These are phyloP conservation scores for Porpolomopsis calyptriformis DNA, from an alignment of 768 basidiomycete species.

Conservation along the genomic window DNA sequence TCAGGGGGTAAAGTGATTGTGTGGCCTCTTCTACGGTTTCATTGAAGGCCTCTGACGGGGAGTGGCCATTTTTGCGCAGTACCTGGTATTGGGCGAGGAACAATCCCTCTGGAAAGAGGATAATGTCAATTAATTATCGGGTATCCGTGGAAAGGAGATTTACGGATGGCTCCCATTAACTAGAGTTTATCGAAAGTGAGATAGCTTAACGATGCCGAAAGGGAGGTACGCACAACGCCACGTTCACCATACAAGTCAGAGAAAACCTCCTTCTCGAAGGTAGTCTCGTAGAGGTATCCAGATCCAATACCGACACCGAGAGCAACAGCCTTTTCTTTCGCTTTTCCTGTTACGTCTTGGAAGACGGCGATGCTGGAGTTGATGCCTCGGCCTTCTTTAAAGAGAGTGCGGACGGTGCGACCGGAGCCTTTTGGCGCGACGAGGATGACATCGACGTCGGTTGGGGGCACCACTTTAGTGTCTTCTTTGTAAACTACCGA, in stretches of 20 bases:
- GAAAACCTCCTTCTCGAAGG: conserved; percentile 99
- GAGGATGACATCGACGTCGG: conserved; percentile 96
- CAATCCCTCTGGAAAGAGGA: conserved; percentile 62
- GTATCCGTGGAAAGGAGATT: conserved; percentile 18
- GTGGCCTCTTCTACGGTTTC: conserved; percentile 99
- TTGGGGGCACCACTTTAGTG: conserved; percentile 85
- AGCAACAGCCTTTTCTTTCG: conserved; percentile 93
- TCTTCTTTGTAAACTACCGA: conserved; percentile 97
- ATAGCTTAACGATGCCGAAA: not conserved
- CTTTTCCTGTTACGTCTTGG: conserved; percentile 97
- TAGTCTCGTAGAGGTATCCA: conserved; percentile 98
- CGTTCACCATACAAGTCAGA: conserved; percentile 99
- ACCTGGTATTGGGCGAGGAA: conserved; percentile 99
- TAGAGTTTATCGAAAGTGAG: conserved; percentile 20
- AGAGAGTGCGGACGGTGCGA: conserved; percentile 96
- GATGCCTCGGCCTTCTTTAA: conserved; percentile 99
- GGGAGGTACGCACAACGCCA: conserved; percentile 71
- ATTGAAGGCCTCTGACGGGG: conserved; percentile 98
- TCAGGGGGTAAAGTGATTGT: conserved; percentile 93
- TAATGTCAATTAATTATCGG: not conserved
- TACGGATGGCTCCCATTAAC: conserved; percentile 96
- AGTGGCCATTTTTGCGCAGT: conserved; percentile 91
- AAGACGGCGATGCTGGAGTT: conserved; percentile 91
- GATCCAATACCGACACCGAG: conserved; percentile 91
- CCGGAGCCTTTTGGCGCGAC: conserved; percentile 99